Percentiles rank a stretch among this genome's conserved stretches.
Conservation (phyloP, 768 basidiomycete species). For the Panaeolus papilionaceus region DNA sequence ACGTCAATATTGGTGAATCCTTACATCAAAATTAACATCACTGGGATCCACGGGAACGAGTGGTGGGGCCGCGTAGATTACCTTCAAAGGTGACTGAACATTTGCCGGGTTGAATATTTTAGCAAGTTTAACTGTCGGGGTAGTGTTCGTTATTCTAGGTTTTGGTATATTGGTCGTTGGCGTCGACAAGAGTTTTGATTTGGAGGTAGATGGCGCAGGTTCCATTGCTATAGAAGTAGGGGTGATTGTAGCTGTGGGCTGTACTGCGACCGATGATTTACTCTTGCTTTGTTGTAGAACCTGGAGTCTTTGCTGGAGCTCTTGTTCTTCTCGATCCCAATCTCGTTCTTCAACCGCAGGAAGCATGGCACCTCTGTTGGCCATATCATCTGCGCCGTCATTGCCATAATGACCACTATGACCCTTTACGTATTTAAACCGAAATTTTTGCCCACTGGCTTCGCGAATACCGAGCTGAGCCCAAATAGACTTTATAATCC, state of each 20-base stretch:
- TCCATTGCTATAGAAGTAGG: neutral
- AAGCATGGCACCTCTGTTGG: slow-evolving; percentile 59
- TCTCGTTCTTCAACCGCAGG: slow-evolving; percentile 56
- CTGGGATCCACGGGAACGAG: slow-evolving; percentile 25
- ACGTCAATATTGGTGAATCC: slow-evolving; percentile 12
- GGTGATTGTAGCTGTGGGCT: neutral
- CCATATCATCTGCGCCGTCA: slow-evolving; percentile 83
- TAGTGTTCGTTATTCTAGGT: neutral
- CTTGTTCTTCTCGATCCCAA: slow-evolving; percentile 53
- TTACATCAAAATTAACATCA: slow-evolving; percentile 31
- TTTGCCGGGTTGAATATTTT: neutral
- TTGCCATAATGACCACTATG: slow-evolving; percentile 84
- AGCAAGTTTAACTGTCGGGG: neutral
- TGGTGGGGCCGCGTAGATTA: slow-evolving; percentile 29
- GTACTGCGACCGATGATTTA: neutral
- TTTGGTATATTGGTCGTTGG: neutral
- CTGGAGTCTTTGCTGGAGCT: slow-evolving; percentile 21
- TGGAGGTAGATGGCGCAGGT: neutral
- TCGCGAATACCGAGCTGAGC: slow-evolving; percentile 63
- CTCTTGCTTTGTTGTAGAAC: neutral
- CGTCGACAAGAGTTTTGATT: neutral
- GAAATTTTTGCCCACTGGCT: slow-evolving; percentile 57
- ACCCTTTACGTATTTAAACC: slow-evolving; percentile 76
- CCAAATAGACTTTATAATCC: slow-evolving; percentile 73
- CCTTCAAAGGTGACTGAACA: slow-evolving; percentile 24